These are phyloP conservation scores for Phoma sp. DNA, from an alignment of 2,329 filamentous ascomycete species.

Conservation along the genomic window DNA sequence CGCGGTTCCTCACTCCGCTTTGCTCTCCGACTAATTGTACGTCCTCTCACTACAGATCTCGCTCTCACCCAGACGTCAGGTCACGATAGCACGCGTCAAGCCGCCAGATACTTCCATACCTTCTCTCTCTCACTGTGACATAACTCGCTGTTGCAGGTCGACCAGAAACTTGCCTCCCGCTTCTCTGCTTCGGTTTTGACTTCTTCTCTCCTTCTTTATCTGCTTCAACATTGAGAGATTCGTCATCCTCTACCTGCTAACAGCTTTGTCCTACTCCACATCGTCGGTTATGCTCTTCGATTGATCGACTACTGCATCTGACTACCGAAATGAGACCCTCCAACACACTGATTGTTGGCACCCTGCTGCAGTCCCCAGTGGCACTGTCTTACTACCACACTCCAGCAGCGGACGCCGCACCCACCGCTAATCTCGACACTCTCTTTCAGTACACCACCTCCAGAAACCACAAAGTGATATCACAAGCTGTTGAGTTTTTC, in stretches of 20 bases:
- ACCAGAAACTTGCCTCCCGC: not conserved
- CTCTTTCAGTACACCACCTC: constrained; percentile 32
- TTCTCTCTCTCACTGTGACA: constrained; percentile 20
- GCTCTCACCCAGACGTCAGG: constrained; percentile 23
- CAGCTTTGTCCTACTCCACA: not conserved
- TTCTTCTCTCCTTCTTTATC: not conserved
- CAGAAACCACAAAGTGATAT: constrained; percentile 31
- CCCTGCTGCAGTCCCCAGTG: not conserved
- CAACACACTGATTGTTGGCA: not conserved
- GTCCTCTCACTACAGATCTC: constrained; percentile 16
- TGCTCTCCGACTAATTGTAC: constrained; percentile 16
- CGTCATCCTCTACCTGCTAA: not conserved
- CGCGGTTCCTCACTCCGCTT: not conserved
- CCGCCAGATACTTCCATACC: not conserved
- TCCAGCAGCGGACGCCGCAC: constrained; percentile 19
- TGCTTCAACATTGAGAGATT: not conserved
- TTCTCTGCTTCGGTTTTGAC: not conserved
- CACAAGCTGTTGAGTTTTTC: constrained; percentile 33
- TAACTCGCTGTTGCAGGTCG: not conserved
- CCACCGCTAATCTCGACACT: constrained; percentile 24
- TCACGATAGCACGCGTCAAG: constrained; percentile 8
- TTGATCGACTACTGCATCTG: not conserved
- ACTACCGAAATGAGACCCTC: constrained; percentile 2
- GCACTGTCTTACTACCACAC: constrained; percentile 24
- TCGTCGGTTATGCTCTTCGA: not conserved